A percentile compares a stretch with the other conserved stretches of the same genome.
These are phyloP conservation scores for Arthonia radiata DNA, from an alignment of 495 filamentous ascomycete genomes.

Conservation along the genomic window DNA sequence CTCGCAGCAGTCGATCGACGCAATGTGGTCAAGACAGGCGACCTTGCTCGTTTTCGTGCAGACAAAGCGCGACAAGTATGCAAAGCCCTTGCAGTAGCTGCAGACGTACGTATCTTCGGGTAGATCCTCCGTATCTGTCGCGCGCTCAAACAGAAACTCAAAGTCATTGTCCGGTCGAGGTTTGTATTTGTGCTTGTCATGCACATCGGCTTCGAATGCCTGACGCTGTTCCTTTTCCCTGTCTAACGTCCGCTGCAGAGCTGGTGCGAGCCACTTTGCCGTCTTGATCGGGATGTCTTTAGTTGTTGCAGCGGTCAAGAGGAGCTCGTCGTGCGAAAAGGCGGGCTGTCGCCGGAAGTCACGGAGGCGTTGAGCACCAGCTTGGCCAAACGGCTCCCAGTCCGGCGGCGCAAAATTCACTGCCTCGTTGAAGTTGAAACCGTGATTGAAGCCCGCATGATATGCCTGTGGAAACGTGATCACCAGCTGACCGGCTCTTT, in stretches of 20 bases:
- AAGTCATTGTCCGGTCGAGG: constrained; percentile 2
- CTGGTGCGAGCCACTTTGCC: constrained; percentile 81
- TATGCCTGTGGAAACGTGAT: constrained; percentile 36
- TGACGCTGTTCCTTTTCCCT: constrained; percentile 46
- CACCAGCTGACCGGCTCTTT: constrained; percentile 86
- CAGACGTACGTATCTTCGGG: constrained; percentile 81
- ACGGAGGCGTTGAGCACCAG: constrained; percentile 65
- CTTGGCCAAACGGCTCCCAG: constrained; percentile 84
- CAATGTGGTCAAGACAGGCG: constrained; percentile 57
- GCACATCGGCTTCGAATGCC: constrained; percentile 29
- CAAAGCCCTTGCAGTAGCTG: constrained; percentile 72
- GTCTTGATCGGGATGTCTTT: constrained; percentile 64
- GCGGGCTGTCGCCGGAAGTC: constrained; percentile 78
- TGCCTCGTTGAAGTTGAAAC: constrained; percentile 96
- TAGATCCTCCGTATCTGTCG: constrained; percentile 43
- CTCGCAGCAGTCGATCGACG: constrained; percentile 51
- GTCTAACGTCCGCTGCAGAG: constrained; percentile 47
- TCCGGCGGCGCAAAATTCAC: constrained; percentile 95
- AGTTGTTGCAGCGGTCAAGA: constrained; percentile 59
- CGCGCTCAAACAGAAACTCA: constrained; percentile 10
- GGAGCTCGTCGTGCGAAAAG: constrained; percentile 92
- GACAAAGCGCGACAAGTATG: constrained; percentile 72
- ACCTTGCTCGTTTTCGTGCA: constrained; percentile 56
- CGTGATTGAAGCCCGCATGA: constrained; percentile 28
- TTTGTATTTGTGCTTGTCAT: constrained; percentile 1